phyloP scores from a whole-genome alignment of 495 filamentous ascomycete genomes.

The Xylaria longipes region DNA sequence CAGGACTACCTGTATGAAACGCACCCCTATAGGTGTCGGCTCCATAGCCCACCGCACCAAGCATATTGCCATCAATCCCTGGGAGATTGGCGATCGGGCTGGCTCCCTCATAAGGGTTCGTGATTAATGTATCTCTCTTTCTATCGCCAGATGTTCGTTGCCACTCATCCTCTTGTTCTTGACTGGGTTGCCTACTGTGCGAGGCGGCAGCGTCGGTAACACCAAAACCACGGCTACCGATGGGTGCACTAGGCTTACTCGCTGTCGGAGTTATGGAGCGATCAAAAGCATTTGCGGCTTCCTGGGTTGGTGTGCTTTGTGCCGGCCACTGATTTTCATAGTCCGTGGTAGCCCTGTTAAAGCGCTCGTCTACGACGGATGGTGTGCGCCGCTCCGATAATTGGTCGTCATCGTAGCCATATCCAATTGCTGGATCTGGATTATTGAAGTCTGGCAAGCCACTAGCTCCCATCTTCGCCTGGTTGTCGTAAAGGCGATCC shows the following conservation, averaged over 20 bases:
- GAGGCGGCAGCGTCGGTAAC: constrained; percentile 49
- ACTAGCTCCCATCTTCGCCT: constrained; percentile 65
- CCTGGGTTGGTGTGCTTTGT: constrained; percentile 48
- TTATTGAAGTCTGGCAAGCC: constrained; percentile 65
- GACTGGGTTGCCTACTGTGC: constrained; percentile 55
- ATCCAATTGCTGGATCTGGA: constrained; percentile 72
- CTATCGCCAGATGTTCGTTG: constrained; percentile 59
- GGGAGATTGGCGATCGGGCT: constrained; percentile 59
- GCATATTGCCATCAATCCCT: constrained; percentile 54
- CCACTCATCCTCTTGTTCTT: constrained; percentile 62
- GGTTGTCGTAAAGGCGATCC: constrained; percentile 66
- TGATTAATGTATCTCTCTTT: constrained; percentile 63
- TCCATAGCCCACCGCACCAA: constrained; percentile 46
- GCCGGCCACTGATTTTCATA: constrained; percentile 47
- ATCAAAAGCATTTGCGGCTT: constrained; percentile 46
- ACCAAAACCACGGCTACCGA: constrained; percentile 38
- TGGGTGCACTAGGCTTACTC: constrained; percentile 29
- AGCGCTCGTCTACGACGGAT: constrained; percentile 47
- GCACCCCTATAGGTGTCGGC: constrained; percentile 44
- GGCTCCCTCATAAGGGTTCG: constrained; percentile 64
- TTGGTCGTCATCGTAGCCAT: constrained; percentile 65
- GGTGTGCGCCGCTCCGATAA: constrained; percentile 34
- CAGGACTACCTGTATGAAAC: constrained; percentile 58
- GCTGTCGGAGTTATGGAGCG: constrained; percentile 44
- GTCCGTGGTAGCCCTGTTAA: constrained; percentile 36